Conservation (phyloP, 306 rosid genomes). For the Cajanus cajan region DNA sequence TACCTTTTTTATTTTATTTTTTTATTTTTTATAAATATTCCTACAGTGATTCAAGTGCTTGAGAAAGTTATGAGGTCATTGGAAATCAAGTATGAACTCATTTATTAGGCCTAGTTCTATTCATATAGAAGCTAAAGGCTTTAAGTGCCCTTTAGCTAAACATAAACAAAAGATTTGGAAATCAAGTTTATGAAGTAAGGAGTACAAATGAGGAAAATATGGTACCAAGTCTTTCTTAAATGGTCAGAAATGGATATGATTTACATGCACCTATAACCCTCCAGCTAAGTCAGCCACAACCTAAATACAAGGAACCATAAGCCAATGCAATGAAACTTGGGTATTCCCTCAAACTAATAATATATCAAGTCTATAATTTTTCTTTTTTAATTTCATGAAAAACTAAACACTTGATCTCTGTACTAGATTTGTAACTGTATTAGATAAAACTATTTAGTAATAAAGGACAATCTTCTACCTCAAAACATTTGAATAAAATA, state of each 20-base stretch:
- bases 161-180: conserved; percentile 30
- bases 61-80: no score
- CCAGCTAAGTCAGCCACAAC: conserved; percentile 74
- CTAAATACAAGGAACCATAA: conserved; percentile 49
- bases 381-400: neutral
- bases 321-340: conserved; percentile 55
- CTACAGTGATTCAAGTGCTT: no score
- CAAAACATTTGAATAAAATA: no score
- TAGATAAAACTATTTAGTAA: conserved; percentile 36
- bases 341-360: conserved; percentile 50
- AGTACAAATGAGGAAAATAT: conserved; percentile 36
- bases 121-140: conserved; percentile 24
- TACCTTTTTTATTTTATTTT: no score
- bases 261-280: conserved; percentile 53
- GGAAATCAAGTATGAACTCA: no score
- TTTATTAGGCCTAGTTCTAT: neutral
- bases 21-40: no score
- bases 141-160: conserved; percentile 20
- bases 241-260: conserved; percentile 45
- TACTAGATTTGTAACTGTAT: conserved; percentile 68
- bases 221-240: conserved; percentile 36
- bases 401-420: conserved; percentile 14
- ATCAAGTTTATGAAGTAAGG: conserved; percentile 54
- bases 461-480: no score
- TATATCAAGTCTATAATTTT: neutral